A percentile compares a stretch with the other conserved stretches of the same genome.
These are phyloP conservation scores for Viola pubescens DNA, from an alignment of 441 rosid species.

Conservation along the genomic window DNA sequence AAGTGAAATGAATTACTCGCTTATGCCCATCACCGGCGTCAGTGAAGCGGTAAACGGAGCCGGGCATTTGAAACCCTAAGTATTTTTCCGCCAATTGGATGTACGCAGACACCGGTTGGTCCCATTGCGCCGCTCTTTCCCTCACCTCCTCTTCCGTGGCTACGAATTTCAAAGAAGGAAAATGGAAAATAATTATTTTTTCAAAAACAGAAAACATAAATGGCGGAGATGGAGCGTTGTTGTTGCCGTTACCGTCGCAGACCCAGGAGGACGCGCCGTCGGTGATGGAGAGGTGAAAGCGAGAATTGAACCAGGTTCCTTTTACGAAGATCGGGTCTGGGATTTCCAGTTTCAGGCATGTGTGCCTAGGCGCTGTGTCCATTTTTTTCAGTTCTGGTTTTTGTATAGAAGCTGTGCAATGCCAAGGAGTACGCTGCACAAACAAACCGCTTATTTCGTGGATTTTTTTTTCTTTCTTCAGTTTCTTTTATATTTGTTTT, in stretches of 20 bases:
- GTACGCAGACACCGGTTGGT: conserved; percentile 58
- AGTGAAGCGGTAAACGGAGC: conserved; percentile 53
- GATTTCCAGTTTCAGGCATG: conserved; percentile 61
- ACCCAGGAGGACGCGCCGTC: conserved; percentile 70
- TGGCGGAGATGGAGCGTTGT: neutral
- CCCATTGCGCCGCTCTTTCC: conserved; percentile 89
- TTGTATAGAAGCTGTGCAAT: neutral
- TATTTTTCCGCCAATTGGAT: conserved; percentile 51
- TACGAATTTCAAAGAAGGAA: conserved; percentile 17
- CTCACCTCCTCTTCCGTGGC: conserved; percentile 69
- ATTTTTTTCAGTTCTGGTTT: neutral
- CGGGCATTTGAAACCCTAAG: conserved; percentile 66
- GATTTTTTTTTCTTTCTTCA: neutral
- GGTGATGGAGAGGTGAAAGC: conserved; percentile 64
- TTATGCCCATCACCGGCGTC: conserved; percentile 59
- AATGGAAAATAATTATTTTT: neutral
- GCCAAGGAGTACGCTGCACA: conserved; percentile 2
- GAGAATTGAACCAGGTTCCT: conserved; percentile 60
- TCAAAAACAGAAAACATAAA: neutral
- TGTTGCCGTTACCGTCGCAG: conserved; percentile 43
- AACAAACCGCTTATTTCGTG: no score
- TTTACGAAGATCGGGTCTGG: conserved; percentile 54
- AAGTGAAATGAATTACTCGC: conserved; percentile 38
- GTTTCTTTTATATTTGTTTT: no score
- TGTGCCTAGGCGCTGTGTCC: conserved; percentile 32